These are phyloP conservation scores for Ustilago trichophora DNA, from an alignment of 1,284 basidiomycete genomes.

Conservation along the genomic window DNA sequence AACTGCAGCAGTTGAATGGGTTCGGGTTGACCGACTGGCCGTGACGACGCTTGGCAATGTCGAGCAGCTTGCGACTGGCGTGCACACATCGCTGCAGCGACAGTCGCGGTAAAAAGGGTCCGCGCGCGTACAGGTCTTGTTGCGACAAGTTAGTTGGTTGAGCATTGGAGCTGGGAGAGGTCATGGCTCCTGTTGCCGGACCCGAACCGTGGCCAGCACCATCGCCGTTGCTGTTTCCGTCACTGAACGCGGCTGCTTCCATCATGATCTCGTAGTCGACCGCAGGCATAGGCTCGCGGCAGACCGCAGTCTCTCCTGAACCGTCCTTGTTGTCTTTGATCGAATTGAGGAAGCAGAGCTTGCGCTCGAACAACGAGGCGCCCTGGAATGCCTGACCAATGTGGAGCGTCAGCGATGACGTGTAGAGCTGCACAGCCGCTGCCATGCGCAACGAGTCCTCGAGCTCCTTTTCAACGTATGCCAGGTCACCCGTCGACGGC, in stretches of 20 bases:
- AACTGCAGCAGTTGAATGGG: slow-evolving; percentile 61
- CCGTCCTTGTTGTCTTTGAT: slow-evolving; percentile 51
- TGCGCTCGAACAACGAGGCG: slow-evolving; percentile 59
- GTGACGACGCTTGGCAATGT: slow-evolving; percentile 50
- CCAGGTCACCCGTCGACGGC: slow-evolving; percentile 29
- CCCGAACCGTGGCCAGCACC: slow-evolving; percentile 3
- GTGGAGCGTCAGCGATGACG: slow-evolving; percentile 58
- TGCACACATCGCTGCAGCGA: slow-evolving; percentile 58
- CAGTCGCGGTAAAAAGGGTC: slow-evolving; percentile 54
- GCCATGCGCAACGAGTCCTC: slow-evolving; percentile 49
- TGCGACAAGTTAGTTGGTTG: slow-evolving; percentile 17
- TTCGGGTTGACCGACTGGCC: slow-evolving; percentile 52
- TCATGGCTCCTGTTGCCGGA: not conserved
- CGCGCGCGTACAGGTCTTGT: slow-evolving; percentile 55
- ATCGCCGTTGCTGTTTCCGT: slow-evolving; percentile 8
- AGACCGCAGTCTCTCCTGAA: slow-evolving; percentile 27
- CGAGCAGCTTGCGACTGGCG: slow-evolving; percentile 55
- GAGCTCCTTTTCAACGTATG: slow-evolving; percentile 50
- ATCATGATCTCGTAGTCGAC: slow-evolving; percentile 22
- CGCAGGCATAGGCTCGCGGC: slow-evolving; percentile 55
- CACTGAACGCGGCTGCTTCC: slow-evolving; percentile 8
- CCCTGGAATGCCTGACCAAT: slow-evolving; percentile 62
- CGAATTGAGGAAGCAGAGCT: slow-evolving; percentile 62
- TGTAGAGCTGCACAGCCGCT: slow-evolving; percentile 61
- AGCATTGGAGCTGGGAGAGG: slow-evolving; percentile 9